phyloP scores from a whole-genome alignment of 2,329 filamentous ascomycete genomes.

The Aureobasidium mangrovei region DNA sequence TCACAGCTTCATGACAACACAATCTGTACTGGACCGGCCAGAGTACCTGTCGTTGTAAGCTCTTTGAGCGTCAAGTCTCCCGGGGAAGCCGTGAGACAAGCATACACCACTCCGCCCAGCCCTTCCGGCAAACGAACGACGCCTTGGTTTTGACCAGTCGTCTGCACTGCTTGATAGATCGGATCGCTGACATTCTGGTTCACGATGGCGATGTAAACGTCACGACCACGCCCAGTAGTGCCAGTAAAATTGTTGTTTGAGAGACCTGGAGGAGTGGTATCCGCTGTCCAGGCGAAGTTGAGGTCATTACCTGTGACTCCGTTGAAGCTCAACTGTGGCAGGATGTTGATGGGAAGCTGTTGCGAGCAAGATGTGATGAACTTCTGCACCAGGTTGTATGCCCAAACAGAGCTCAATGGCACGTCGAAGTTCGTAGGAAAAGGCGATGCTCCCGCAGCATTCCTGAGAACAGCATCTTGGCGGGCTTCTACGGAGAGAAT shows the following conservation, averaged over 20 bases:
- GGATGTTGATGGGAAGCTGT: constrained; percentile 14
- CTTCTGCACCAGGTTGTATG: constrained; percentile 25
- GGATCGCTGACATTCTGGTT: constrained; percentile 19
- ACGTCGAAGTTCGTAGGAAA: constrained; percentile 26
- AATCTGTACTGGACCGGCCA: constrained; percentile 21
- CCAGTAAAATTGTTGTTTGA: constrained; percentile 16
- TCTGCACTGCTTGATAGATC: constrained; percentile 19
- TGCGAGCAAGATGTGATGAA: constrained; percentile 24
- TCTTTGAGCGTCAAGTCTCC: constrained; percentile 17
- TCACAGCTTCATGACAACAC: constrained; percentile 17
- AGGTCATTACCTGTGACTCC: constrained; percentile 18
- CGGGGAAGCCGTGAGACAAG: constrained; percentile 19
- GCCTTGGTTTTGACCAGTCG: constrained; percentile 17
- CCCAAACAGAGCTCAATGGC: constrained; percentile 22
- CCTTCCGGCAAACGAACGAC: constrained; percentile 19
- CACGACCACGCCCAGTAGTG: constrained; percentile 14
- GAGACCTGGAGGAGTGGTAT: background rate
- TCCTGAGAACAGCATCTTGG: constrained; percentile 25
- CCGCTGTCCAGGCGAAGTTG: constrained; percentile 19
- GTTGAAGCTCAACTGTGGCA: constrained; percentile 15
- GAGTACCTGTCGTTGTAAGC: constrained; percentile 18
- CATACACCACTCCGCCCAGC: constrained; percentile 18
- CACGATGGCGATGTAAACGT: constrained; percentile 21
- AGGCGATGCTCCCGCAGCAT: constrained; percentile 22
- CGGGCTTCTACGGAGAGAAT: constrained; percentile 26